phyloP scores from a whole-genome alignment of 352 stramenopile genomes.

The Lagenidium sp. region DNA sequence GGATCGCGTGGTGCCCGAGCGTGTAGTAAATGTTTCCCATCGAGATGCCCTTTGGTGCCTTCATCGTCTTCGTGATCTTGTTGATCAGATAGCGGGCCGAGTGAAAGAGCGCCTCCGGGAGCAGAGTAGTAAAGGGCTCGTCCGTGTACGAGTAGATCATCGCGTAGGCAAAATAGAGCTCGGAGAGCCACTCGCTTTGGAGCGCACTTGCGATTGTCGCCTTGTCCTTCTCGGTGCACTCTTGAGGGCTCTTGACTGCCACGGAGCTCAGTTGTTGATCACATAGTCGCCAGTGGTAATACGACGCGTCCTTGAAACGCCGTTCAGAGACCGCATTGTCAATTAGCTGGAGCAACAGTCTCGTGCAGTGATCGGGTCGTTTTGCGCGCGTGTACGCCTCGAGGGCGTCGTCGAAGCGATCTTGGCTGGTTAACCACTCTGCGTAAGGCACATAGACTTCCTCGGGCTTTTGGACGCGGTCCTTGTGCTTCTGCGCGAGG shows the following conservation, averaged over 20 bases:
- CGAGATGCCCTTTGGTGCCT: slow-evolving; percentile 78
- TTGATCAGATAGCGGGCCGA: slow-evolving; percentile 91
- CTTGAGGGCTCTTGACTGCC: neutral
- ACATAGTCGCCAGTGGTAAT: slow-evolving; percentile 91
- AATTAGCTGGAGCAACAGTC: slow-evolving; percentile 84
- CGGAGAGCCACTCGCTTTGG: slow-evolving; percentile 68
- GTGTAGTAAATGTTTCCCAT: slow-evolving; percentile 91
- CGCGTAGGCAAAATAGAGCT: slow-evolving; percentile 92
- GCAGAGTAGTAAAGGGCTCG: slow-evolving; percentile 90
- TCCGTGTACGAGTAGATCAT: slow-evolving; percentile 91
- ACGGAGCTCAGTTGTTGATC: slow-evolving; percentile 69
- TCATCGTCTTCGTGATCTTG: slow-evolving; percentile 40
- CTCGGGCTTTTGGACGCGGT: slow-evolving; percentile 76
- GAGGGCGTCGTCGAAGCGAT: slow-evolving; percentile 90
- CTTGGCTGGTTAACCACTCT: slow-evolving; percentile 87
- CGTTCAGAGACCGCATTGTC: slow-evolving; percentile 81
- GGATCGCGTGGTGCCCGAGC: slow-evolving; percentile 87
- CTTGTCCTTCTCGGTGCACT: slow-evolving; percentile 19
- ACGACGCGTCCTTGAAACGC: slow-evolving; percentile 86
- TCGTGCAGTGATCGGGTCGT: slow-evolving; percentile 73
- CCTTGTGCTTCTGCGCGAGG: slow-evolving; percentile 74
- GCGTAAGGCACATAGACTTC: slow-evolving; percentile 91
- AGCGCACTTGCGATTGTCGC: slow-evolving; percentile 25
- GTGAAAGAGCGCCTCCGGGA: slow-evolving; percentile 91
- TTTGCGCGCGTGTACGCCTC: slow-evolving; percentile 83